Base-by-base conservation (phyloP, 2,329 filamentous ascomycete genomes). In the Calonectria multiphialidica region DNA sequence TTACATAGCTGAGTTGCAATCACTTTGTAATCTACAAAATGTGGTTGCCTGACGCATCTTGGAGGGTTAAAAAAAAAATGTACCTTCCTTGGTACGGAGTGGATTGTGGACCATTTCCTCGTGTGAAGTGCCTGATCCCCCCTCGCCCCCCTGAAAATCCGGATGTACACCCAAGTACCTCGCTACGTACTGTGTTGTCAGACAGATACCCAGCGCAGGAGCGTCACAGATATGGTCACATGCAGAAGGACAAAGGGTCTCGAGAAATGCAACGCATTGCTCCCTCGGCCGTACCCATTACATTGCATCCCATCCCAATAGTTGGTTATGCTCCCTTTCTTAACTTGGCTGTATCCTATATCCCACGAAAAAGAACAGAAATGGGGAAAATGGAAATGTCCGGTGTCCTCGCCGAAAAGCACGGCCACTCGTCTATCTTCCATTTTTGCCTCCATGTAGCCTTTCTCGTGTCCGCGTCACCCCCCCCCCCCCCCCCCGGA, bases 171-270 rank as follows among this genome's bases (percentile, higher is more conserved):
- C 53, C 21, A 21, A 35, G 35, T 37, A 23, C 21, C 21, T 37
- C 37, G 12, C 37, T 21, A 23, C 37, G n/a, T 23, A 2, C 9
- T 23, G 44, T 18, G 23, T 62, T 42, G 40, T 30, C 47, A 70
- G 53, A 63, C 70, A 70, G 59, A 72, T 50, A 71, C 74, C 68
- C 68, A 37, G 66, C 66, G 67, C 70, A 74, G 50, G 68, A 74
- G 65, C 65, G 64, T 70, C 66, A 73, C 67, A 64, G 57, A 57
- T 44, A 23, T 42, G 44, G 65, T 67, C 61, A 59, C 62, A 59
- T 59, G 61, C 49, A 65, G 30, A 50, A 37, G 49, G 35, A 7
- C 13, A 25, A 59, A 23, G 21, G 21, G 33, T 23, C 30, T 57
- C 37, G 35, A 59, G 15, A 25, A 40, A 40, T 37, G 53, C 35